Evolutionary conservation across 2,329 filamentous ascomycete genomes (phyloP).

Genomic region (Colletotrichum sp.): DNA sequence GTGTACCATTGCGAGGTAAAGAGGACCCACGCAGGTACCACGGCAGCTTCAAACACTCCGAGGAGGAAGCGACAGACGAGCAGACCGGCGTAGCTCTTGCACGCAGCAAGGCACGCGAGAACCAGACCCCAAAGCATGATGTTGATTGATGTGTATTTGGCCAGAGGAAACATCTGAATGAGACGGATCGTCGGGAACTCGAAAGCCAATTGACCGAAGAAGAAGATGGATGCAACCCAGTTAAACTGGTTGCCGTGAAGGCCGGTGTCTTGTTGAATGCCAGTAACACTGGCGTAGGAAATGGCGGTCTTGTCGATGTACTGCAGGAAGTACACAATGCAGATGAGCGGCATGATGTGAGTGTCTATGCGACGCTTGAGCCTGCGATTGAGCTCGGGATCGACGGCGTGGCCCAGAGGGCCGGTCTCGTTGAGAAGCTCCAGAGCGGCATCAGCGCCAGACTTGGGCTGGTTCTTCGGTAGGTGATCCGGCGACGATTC

Average conservation of each 20-base stretch:
- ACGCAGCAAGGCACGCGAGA: constrained; percentile 67
- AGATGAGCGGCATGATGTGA: constrained; percentile 60
- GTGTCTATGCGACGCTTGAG: constrained; percentile 62
- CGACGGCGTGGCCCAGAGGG: constrained; percentile 1
- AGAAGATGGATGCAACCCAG: constrained; percentile 42
- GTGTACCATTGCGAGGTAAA: constrained; percentile 78
- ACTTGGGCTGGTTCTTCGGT: background rate
- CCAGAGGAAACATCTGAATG: constrained; percentile 41
- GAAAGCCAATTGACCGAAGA: constrained; percentile 39
- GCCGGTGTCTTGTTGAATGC: constrained; percentile 52
- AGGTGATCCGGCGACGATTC: background rate
- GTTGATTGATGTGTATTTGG: constrained; percentile 40
- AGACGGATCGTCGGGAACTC: constrained; percentile 42
- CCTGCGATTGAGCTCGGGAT: constrained; percentile 29
- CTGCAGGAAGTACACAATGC: constrained; percentile 62
- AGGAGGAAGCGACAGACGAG: constrained; percentile 72
- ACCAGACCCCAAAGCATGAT: constrained; percentile 38
- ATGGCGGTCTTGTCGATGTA: constrained; percentile 67
- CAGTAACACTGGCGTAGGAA: constrained; percentile 61
- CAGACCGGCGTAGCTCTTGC: constrained; percentile 63
- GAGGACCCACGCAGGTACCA: constrained; percentile 72
- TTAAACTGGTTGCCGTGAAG: constrained; percentile 47
- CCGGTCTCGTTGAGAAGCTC: constrained; percentile 11
- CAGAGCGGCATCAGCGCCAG: constrained; percentile 4
- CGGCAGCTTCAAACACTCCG: constrained; percentile 71